Base-by-base conservation (phyloP, 768 basidiomycete species). In the Suillus tomentosus region DNA sequence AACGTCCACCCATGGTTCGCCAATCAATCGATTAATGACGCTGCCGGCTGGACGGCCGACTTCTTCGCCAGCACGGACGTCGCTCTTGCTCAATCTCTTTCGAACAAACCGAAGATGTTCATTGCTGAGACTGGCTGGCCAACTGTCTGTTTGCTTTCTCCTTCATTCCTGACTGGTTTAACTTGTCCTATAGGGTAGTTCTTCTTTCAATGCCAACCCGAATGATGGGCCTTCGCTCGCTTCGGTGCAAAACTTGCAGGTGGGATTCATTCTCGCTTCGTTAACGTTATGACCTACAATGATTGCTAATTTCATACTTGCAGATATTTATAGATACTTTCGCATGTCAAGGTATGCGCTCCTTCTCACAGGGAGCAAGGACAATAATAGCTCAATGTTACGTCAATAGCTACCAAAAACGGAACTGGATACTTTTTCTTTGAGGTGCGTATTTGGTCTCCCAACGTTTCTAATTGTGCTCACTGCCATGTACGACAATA, bases 1-100 rank as follows among this genome's bases (percentile, higher is more conserved):
- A 96, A 97, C 66, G 93, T 95, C 8, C 95, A 96, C 71, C 88
- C 95, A 3, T 95, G 93, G 94, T 98, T 97, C 73, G 96, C 90
- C n/a, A 87, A 90, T 68, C 84, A 89, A 31, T 81, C 84, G 9
- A 86, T 89, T 31, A 74, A 85, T 5, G 69, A 83, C 4, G 88
- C 91, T 0, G 92, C 95, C 0, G 83, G 68, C 7, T 99, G 96
- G 96, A 95, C 94, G 0, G 79, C 79, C 19, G 68, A 83, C 0
- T 99, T 93, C 81, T 97, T 95, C 81, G 70, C 88, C 64, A 72
- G 80, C 11, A 83, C 77, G n/a, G 83, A 96, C 71, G 83, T 93
- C 6, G 76, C 68, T 8, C 72, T 78, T n/a, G 90, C 94, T 0
- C 67, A 77, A 10, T 60, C 66, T 0, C 79, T 91, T 24, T n/a